Conservation (phyloP, 805 yeast species). For the Candida sakaeoensis region DNA sequence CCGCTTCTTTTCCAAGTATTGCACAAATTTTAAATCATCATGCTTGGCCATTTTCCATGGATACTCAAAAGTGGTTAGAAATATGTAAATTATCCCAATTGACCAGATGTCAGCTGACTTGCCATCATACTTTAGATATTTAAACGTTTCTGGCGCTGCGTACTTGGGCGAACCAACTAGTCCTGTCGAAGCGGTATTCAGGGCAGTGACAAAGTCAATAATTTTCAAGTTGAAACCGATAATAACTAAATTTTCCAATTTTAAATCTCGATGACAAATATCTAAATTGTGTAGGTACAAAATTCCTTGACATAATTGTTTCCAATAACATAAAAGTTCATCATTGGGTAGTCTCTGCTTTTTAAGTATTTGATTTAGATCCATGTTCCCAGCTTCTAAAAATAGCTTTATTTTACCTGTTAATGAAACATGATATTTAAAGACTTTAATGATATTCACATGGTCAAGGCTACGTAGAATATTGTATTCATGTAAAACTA, state of each 20-base stretch:
- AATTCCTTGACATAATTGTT: conserved; percentile 39
- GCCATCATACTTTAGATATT: conserved; percentile 36
- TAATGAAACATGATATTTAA: conserved; percentile 24
- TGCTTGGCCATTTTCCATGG: conserved; percentile 48
- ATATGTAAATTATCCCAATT: conserved; percentile 41
- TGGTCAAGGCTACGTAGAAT: conserved; percentile 26
- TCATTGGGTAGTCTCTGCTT: not conserved
- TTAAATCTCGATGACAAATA: conserved; percentile 49
- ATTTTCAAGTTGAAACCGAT: conserved; percentile 30
- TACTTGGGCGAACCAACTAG: conserved; percentile 45
- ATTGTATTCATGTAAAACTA: conserved; percentile 37
- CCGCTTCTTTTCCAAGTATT: conserved; percentile 2
- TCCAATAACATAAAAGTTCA: conserved; percentile 31
- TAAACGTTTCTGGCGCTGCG: conserved; percentile 47
- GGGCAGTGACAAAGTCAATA: conserved; percentile 41
- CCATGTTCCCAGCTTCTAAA: conserved; percentile 30
- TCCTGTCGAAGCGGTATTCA: conserved; percentile 28
- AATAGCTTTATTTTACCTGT: conserved; percentile 23
- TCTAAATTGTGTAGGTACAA: conserved; percentile 32
- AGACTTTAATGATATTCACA: conserved; percentile 31
- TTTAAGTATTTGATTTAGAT: conserved; percentile 14
- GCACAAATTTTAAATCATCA: conserved; percentile 22
- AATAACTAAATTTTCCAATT: conserved; percentile 44
- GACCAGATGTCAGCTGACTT: conserved; percentile 48
- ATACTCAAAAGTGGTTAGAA: conserved; percentile 23